Evolutionary conservation across 352 stramenopile genomes (phyloP), one percentile per base, ranked within the genome.

Genomic region (Pythium diclinum): DNA sequence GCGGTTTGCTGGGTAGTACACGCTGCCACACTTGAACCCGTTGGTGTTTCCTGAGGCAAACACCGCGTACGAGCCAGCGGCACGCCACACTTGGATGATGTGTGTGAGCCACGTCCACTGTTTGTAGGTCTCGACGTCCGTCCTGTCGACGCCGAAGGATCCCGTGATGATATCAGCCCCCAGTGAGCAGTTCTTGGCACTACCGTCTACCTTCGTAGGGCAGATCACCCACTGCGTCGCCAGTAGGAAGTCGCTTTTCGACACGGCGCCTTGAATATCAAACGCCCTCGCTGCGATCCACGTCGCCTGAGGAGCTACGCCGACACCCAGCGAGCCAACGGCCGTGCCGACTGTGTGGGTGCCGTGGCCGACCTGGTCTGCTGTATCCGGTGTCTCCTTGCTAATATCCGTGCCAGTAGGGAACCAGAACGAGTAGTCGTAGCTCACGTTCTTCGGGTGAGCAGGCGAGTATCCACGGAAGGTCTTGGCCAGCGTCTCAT

Each of bases 401-500:
- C 76, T 72, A 51, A 79, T 63, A 33, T 88, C 71, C 21, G 83
- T 84, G 3, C 69, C 72, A 1, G 72, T 69, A 9, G 76, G 72
- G 52, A 89, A 83, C 83, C 83, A 89, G 47, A 90, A 90, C 9
- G 83, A 60, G 59, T 92, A 90, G 76, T 90, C 83, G 32, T 84
- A 88, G 7, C 67, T 69, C 38, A 85, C 65, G 0, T 65, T 69
- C 1, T 64, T 65, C 19, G 75, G 55, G 8, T 71, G 53, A 16
- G 19, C 8, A 3, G 17, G 21, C 6, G 28, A n/a, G 17, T 32
- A 40, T 0, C 57, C 59, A 28, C 81, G 71, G 55, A 88, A 92
- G 7, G 46, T 78, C 17, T 67, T 51, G 58, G 53, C 57, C 38
- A 92, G 55, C 17, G 76, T 72, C 32, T 88, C 75, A 57, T 92